Evolutionary conservation across 2,329 filamentous ascomycete species (phyloP), one percentile per base, ranked within the genome.

Genomic region (Nannizziopsis barbatae): DNA sequence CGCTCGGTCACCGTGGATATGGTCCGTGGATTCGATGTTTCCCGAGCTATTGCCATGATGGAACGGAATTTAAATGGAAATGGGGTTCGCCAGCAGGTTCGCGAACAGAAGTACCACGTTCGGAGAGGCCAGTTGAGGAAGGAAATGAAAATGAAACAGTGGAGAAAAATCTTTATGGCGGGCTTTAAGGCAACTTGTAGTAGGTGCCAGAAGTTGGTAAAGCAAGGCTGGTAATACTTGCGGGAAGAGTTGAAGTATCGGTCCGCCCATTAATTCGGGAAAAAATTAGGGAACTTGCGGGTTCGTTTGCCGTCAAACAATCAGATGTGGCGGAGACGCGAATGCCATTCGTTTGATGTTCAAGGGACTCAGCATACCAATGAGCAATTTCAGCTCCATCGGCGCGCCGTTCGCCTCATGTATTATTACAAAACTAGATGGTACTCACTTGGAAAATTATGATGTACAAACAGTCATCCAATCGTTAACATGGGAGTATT

Each of bases 121-220:
- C 55, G 70, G 20, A 63, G 62, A 50, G 70, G 69, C 33, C 63
- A 66, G 63, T 48, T 58, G 56, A 61, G 55, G 44, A 72, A 72
- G 65, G 56, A 66, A 47, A 33, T 64, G 52, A 59, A 60, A 48
- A 62, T 60, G 47, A 42, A 56, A 49, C 57, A 69, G 50, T 72
- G 69, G 70, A 64, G 66, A 57, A 65, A 59, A 50, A 50, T 70
- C 57, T 72, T 72, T 52, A 66, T 64, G 55, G 65, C 62, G 43
- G 69, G 67, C 10, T 72, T 71, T 55, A 51, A 63, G 49, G 55
- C 61, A 38, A 70, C 69, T 48, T 65, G 70, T 51, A 55, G 48
- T 37, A 64, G 64, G 57, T 68, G 71, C 48, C 57, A 68, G 55
- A 62, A 61, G 46, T 69, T 72, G 68, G 65, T 65, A 54, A 60